Conservation (phyloP, 352 stramenopile genomes). For the Phytophthora kernoviae region DNA sequence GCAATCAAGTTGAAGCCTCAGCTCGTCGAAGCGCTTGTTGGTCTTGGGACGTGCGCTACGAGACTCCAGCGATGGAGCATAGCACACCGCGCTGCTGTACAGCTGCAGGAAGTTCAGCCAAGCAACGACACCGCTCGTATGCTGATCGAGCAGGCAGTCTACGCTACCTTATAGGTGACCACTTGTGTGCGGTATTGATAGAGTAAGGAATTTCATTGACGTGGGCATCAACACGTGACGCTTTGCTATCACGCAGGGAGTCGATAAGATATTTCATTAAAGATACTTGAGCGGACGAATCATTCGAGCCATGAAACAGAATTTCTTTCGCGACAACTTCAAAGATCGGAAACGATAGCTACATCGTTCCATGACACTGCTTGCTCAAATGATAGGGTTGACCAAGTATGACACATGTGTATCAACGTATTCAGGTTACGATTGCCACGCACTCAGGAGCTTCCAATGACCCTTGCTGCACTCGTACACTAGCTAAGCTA, state of each 20-base stretch:
- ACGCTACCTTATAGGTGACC: conserved; percentile 45
- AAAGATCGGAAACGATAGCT: no score
- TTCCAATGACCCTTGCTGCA: conserved; percentile 25
- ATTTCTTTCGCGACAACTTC: background rate
- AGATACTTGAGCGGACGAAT: no score
- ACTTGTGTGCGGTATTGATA: conserved; percentile 1
- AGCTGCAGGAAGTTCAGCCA: conserved; percentile 66
- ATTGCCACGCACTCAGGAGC: conserved; percentile 19
- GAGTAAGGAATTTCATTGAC: no score
- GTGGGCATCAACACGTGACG: no score
- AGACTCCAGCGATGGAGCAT: conserved; percentile 68
- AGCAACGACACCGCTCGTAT: conserved; percentile 65
- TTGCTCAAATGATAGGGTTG: background rate
- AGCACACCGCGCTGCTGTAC: conserved; percentile 56
- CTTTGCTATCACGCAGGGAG: no score
- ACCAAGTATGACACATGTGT: conserved; percentile 20
- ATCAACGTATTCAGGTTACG: conserved; percentile 23
- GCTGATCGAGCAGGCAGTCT: conserved; percentile 71
- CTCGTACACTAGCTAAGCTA: conserved; percentile 15
- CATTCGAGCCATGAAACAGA: no score
- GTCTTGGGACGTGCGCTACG: conserved; percentile 75
- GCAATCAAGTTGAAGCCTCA: conserved; percentile 73
- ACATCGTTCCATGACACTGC: background rate
- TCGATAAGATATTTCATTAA: no score
- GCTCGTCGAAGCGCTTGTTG: conserved; percentile 71